Base-by-base conservation (phyloP, 2,329 filamentous ascomycete genomes). In the Leptographium wingfieldii region DNA sequence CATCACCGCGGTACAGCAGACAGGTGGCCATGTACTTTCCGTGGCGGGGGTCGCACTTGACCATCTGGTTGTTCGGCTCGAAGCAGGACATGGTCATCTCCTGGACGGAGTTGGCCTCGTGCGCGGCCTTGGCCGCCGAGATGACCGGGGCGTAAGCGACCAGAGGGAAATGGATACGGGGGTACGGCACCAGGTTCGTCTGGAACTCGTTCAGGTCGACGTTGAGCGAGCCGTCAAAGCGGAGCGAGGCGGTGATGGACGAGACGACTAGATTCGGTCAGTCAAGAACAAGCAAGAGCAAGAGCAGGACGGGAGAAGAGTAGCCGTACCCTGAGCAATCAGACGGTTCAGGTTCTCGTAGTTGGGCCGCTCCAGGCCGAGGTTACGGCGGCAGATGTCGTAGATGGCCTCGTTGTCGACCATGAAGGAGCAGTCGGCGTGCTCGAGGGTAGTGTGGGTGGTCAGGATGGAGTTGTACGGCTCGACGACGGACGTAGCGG, bases 1-100 rank as follows among this genome's bases (percentile, higher is more conserved):
- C 92, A 71, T 97, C 94, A 76, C 92, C 94, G 74, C 92, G 92
- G 85, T 99, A 99, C 74, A 99, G 80, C 77, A 99, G 77, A 77
- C 92, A 96, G 70, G 92, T 96, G 66, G 92, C 92, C 92, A 99
- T 99, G 85, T 99, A 99, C 84, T 99, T 99, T 77, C 92, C 92
- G 76, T 95, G 92, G 72, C 92, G 91, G 68, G 92, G 92, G 75
- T 99, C 94, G 73, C 92, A 99, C 84, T 96, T 96, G 75, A 99
- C 92, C 92, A 99, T 99, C 87, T 99, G 92, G 86, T 96, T 96
- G 86, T 96, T 89, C 69, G 92, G 91, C 85, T 99, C 92, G 80
- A 99, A 99, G 87, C 92, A 97, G 67, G 90, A 90, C 86, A 92
- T 95, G 76, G 90, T 95, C 81, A 97, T 96, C 82, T 97, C 94